phyloP scores from a whole-genome alignment of 2,329 filamentous ascomycete species.

The Curvularia verruculosa region DNA sequence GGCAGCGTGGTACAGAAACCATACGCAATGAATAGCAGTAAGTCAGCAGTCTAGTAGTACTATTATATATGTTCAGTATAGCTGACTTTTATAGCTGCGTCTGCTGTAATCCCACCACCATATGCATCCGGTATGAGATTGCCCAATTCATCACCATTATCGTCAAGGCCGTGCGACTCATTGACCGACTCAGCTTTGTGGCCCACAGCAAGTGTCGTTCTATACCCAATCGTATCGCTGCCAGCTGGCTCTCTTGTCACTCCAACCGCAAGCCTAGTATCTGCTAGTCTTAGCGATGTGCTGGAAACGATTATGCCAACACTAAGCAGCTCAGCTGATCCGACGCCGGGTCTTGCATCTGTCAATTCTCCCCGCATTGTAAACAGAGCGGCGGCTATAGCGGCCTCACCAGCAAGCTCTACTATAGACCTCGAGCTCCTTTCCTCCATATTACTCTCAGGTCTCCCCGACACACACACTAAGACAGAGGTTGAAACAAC shows the following conservation, averaged over 20 bases:
- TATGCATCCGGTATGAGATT: slow-evolving; percentile 20
- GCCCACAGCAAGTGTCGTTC: background rate
- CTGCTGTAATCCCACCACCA: slow-evolving; percentile 17
- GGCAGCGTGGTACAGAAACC: slow-evolving; percentile 19
- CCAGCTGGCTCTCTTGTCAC: background rate
- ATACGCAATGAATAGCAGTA: slow-evolving; percentile 19
- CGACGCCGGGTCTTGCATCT: background rate
- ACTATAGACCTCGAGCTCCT: slow-evolving; percentile 8
- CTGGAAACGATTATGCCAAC: background rate
- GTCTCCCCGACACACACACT: background rate
- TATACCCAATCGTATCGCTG: background rate
- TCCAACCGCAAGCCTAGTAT: background rate
- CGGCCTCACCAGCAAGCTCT: slow-evolving; percentile 1
- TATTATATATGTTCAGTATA: background rate
- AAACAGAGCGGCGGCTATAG: background rate
- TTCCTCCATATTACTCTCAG: slow-evolving; percentile 10
- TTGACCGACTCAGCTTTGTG: background rate
- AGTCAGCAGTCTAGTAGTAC: slow-evolving; percentile 4
- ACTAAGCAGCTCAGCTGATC: background rate
- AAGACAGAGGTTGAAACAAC: background rate
- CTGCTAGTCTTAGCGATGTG: background rate
- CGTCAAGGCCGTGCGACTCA: background rate
- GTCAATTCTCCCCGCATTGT: background rate
- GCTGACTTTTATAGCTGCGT: slow-evolving; percentile 19
- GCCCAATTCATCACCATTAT: background rate